Evolutionary conservation across 768 basidiomycete genomes (phyloP).

Genomic region (Trametes coccinea): DNA sequence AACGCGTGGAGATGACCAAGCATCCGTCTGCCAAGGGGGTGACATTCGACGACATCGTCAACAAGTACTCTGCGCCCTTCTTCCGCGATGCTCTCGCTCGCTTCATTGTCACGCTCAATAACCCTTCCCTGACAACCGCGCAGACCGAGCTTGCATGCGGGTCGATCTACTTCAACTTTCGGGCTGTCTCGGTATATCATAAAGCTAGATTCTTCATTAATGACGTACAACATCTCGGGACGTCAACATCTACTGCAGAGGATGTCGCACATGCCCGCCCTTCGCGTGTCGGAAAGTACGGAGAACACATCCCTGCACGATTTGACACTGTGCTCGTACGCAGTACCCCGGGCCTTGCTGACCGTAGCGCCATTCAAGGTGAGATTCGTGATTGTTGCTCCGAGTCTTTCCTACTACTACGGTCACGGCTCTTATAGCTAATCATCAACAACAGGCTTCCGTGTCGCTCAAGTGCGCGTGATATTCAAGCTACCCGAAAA

Average conservation of each 20-base stretch:
- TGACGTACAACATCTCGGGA: neutral
- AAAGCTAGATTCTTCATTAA: constrained; percentile 4
- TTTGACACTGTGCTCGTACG: constrained; percentile 14
- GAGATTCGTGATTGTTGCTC: neutral
- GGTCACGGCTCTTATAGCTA: neutral
- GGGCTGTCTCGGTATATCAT: constrained; percentile 20
- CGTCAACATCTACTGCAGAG: neutral
- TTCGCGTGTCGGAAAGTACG: neutral
- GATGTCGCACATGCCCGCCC: constrained; percentile 10
- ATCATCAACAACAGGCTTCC: constrained; percentile 15
- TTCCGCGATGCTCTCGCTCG: constrained; percentile 10
- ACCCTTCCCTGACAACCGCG: neutral
- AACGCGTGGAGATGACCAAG: neutral
- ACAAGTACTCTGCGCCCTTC: neutral
- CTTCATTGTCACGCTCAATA: constrained; percentile 3
- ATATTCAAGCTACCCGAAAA: constrained; percentile 30
- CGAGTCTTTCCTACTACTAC: too few relatives aligned
- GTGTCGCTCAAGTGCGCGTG: constrained; percentile 31
- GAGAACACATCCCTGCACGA: neutral
- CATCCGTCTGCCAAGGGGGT: neutral
- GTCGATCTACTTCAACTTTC: constrained; percentile 25
- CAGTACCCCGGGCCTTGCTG: neutral
- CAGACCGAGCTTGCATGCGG: constrained; percentile 1
- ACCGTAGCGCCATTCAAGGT: neutral
- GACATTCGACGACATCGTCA: neutral